A percentile compares a stretch with the other conserved stretches of the same genome.
Conservation (phyloP, 2,329 filamentous ascomycete species). For the Epichloe scottii region DNA sequence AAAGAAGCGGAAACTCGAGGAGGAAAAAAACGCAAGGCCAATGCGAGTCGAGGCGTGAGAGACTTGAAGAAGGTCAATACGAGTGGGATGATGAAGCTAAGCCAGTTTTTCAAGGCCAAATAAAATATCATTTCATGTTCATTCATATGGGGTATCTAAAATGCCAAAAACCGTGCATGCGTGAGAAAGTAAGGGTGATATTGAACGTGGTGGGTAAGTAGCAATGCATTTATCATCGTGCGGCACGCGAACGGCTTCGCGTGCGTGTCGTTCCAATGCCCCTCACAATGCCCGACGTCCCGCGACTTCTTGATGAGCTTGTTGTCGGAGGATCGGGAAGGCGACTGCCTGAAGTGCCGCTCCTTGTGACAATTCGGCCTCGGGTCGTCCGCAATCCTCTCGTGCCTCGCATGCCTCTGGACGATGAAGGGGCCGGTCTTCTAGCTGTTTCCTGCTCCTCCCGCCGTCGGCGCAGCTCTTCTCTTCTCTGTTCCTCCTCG, state of each 20-base stretch:
- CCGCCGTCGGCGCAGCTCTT: conserved; percentile 51
- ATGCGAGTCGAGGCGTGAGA: conserved; percentile 62
- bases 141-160: conserved; percentile 18
- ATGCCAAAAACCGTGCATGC: conserved; percentile 1
- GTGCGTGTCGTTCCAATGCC: conserved; percentile 19
- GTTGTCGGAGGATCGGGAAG: conserved; percentile 15
- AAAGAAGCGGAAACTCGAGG: conserved; percentile 76
- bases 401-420: conserved; percentile 17
- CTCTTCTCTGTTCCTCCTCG: conserved; percentile 67
- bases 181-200: background rate
- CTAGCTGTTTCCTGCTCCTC: conserved; percentile 45
- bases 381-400: conserved; percentile 19
- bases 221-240: conserved; percentile 12
- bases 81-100: conserved; percentile 93
- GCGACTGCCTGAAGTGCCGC: conserved; percentile 16
- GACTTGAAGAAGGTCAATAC: conserved; percentile 84
- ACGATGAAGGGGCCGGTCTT: conserved; percentile 15
- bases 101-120: conserved; percentile 77
- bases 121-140: conserved; percentile 9
- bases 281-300: conserved; percentile 22
- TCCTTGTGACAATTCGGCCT: conserved; percentile 16
- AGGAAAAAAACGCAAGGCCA: conserved; percentile 77
- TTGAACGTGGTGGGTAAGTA: background rate
- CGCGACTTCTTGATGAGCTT: conserved; percentile 19
- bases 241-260: conserved; percentile 21